Base-by-base conservation (phyloP, 208 protist species). In the Leishmania aethiopica region DNA sequence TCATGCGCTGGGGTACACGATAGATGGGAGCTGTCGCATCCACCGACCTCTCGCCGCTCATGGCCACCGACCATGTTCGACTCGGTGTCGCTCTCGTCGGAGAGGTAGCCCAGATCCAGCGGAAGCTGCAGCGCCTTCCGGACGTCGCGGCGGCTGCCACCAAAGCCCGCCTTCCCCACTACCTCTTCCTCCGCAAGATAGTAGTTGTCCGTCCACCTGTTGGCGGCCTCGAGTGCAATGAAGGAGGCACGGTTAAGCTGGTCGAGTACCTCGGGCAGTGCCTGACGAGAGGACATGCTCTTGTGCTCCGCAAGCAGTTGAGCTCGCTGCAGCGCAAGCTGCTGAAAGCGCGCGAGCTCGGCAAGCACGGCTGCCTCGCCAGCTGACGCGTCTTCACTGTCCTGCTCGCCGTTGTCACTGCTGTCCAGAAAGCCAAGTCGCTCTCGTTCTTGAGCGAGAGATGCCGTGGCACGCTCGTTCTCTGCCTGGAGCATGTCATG, bases 141-240 rank as follows among this genome's bases (percentile, higher is more conserved):
- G 3, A 97, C 62, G 32, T 94, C 88, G 0, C 81, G 76, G 17
- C 47, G 55, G 88, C 45, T 83, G 51, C 42, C 91, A 85, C 78
- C 74, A 67, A 60, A 49, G 53, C 74, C 22, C 15, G 90, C 82
- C 32, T 81, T 77, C 10, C 49, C 40, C 47, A 79, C 73, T 22
- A 97, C 82, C 76, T 90, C 78, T 70, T 93, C 84, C 79, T 97
- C 90, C 2, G 93, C 79, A 3, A 94, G 83, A 57, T 88, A 92
- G 59, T 90, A 92, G 77, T 97, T 97, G 74, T 97, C 94, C 32
- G 94, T 95, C 92, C 94, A 97, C 25, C 92, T 90, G 82, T 97
- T 95, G 3, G 90, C 91, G 4, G 94, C 86, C 42, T 89, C 91
- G 59, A 81, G 82, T 7, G 92, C 92, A 10, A 86, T 49, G 0